Conservation (phyloP, 1,284 basidiomycete species). For the Sporisorium graminicola region DNA sequence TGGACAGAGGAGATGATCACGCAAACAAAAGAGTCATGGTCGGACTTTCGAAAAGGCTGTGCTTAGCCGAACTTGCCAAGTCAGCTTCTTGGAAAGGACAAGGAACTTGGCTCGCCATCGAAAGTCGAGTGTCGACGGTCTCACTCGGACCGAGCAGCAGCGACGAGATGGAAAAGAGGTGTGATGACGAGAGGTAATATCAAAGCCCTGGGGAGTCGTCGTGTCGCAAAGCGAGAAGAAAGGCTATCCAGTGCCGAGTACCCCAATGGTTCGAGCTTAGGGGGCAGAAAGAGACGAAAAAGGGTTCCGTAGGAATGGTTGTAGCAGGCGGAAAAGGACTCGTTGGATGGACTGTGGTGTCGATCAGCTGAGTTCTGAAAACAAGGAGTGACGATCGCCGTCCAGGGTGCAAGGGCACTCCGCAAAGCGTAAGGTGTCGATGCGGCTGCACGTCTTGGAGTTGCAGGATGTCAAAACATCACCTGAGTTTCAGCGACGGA, state of each 20-base stretch:
- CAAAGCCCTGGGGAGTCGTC: no score
- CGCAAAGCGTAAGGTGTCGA: background rate
- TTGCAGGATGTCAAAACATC: conserved; percentile 36
- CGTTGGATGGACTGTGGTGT: conserved; percentile 8
- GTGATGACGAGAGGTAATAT: background rate
- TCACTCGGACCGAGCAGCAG: conserved; percentile 21
- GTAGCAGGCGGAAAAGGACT: background rate
- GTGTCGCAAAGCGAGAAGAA: background rate
- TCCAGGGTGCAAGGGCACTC: conserved; percentile 6
- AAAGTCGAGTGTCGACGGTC: background rate
- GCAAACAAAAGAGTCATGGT: conserved; percentile 7
- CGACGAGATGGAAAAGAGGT: background rate
- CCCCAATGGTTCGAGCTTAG: background rate
- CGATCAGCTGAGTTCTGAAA: conserved; percentile 42
- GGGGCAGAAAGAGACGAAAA: background rate
- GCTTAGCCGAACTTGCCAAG: conserved; percentile 32
- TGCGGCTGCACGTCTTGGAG: background rate
- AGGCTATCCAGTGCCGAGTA: background rate
- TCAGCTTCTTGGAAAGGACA: conserved; percentile 20
- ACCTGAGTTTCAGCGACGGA: conserved; percentile 45
- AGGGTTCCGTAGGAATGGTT: background rate
- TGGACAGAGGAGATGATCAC: background rate
- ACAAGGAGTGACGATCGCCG: conserved; percentile 18
- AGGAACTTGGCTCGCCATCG: conserved; percentile 21
- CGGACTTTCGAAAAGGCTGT: conserved; percentile 23